Percentiles rank a stretch among this genome's conserved stretches.
Conservation (phyloP, 768 basidiomycete genomes). For the Nidularia pulvinata region DNA sequence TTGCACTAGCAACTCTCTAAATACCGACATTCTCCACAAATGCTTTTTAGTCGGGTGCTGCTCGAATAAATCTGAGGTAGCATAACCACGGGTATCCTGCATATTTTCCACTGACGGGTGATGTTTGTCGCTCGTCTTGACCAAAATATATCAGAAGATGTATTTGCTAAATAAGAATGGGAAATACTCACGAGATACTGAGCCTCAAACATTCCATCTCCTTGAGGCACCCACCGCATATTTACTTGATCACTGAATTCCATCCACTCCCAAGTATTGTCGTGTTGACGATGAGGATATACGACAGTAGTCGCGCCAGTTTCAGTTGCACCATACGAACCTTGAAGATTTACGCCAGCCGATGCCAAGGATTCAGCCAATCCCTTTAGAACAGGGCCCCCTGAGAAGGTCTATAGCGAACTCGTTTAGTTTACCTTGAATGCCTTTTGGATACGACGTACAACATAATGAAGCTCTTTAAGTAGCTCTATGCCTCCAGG, state of each 20-base stretch:
- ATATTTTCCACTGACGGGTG: constrained; percentile 34
- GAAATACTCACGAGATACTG: constrained; percentile 28
- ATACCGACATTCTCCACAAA: constrained; percentile 38
- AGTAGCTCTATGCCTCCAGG: constrained; percentile 17
- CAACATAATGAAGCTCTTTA: constrained; percentile 15
- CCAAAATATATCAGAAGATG: not conserved
- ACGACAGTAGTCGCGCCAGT: constrained; percentile 16
- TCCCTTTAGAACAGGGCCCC: constrained; percentile 31
- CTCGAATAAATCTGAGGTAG: constrained; percentile 39
- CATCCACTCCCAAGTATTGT: constrained; percentile 27
- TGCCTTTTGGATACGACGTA: constrained; percentile 6
- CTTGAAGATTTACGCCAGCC: constrained; percentile 26
- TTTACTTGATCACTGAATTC: constrained; percentile 16
- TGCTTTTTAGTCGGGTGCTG: constrained; percentile 38
- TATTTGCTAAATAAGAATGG: not conserved
- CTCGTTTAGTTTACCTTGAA: not conserved
- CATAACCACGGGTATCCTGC: constrained; percentile 33
- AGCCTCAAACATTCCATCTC: constrained; percentile 32
- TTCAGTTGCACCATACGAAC: constrained; percentile 38
- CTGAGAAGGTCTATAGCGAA: constrained; percentile 22
- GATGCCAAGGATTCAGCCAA: constrained; percentile 29
- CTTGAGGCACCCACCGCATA: constrained; percentile 32
- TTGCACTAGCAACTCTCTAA: not conserved
- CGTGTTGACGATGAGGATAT: constrained; percentile 9
- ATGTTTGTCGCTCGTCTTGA: constrained; percentile 27